Base-by-base conservation (phyloP, 2,329 filamentous ascomycete genomes). In the Calonectria hawksworthii region DNA sequence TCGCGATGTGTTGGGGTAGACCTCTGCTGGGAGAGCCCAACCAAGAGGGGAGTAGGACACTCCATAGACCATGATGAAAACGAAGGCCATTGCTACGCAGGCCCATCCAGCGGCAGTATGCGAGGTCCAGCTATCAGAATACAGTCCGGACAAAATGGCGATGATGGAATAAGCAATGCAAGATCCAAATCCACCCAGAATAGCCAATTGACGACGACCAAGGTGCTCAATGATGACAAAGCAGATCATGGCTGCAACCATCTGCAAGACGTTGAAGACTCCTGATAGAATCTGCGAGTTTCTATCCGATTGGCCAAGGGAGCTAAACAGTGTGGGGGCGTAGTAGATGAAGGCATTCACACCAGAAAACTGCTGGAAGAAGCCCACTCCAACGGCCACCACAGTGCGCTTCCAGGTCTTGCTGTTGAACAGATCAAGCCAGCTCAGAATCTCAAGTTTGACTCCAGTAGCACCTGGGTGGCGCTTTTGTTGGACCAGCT, bases 71-170 rank as follows among this genome's bases (percentile, higher is more conserved):
- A 75, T 30, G 28, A 77, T 72, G 70, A 73, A 77, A 9, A 76
- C 13, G 38, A 77, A 76, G 1, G 70, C 69, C 63, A 77, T 73
- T 28, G 88, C 88, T 0, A 92, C 88, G 1, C 88, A 88, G 6
- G 86, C 89, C 90, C 90, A 92, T 7, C 90, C 90, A 0, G 88
- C 89, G 0, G 84, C 86, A 3, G 80, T 78, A 76, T 92, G 87
- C 1, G 83, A 77, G 1, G 81, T 79, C 86, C 90, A 92, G 32
- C 86, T 81, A 65, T 88, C 76, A 36, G 89, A 85, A 77, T 87
- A 89, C 11, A 85, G 84, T 1, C 87, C 90, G 16, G 87, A 85
- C 32, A 91, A 88, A 38, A 85, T 85, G 2, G 89, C 89, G 56
- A 91, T 88, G 68, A 91, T 88, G 70, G 89, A 85, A 74, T 89